phyloP scores from a whole-genome alignment of 1,284 basidiomycete genomes.

The Cutaneotrichosporon cyanovorans region DNA sequence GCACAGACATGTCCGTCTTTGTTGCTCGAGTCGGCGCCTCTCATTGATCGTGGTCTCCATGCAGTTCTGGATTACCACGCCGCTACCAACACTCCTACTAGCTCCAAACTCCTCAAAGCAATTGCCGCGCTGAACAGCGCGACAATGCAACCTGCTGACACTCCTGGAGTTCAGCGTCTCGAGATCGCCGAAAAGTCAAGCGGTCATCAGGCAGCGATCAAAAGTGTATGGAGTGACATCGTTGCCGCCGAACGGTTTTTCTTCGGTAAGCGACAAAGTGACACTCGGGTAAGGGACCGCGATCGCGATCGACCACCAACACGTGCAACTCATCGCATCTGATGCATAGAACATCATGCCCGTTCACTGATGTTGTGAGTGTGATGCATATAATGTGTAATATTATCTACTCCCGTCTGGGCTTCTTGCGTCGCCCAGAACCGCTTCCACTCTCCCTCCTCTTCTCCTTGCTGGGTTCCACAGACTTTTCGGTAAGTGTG shows the following conservation, averaged over 20 bases:
- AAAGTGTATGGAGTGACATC: conserved; percentile 10
- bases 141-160: not conserved
- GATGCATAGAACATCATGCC: too few species aligned
- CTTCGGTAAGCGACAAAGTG: not conserved
- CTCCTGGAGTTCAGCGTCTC: not conserved
- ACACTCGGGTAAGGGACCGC: not conserved
- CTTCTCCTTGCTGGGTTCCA: too few species aligned
- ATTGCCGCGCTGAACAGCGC: conserved; percentile 6
- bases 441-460: conserved; percentile 13
- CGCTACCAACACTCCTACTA: not conserved
- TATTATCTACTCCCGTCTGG: conserved; percentile 5
- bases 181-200: not conserved
- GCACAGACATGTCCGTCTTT: conserved; percentile 16
- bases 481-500: too few species aligned
- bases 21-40: conserved; percentile 17
- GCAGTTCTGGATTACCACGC: conserved; percentile 16
- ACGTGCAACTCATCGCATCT: too few species aligned
- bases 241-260: conserved; percentile 11
- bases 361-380: not conserved
- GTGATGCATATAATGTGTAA: conserved; percentile 1
- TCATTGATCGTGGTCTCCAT: conserved; percentile 17
- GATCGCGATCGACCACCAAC: not conserved
- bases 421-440: conserved; percentile 8
- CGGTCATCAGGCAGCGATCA: not conserved
- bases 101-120: conserved; percentile 9